phyloP scores from a whole-genome alignment of 2,329 filamentous ascomycete species.

The Mycosphaerella arachidis region DNA sequence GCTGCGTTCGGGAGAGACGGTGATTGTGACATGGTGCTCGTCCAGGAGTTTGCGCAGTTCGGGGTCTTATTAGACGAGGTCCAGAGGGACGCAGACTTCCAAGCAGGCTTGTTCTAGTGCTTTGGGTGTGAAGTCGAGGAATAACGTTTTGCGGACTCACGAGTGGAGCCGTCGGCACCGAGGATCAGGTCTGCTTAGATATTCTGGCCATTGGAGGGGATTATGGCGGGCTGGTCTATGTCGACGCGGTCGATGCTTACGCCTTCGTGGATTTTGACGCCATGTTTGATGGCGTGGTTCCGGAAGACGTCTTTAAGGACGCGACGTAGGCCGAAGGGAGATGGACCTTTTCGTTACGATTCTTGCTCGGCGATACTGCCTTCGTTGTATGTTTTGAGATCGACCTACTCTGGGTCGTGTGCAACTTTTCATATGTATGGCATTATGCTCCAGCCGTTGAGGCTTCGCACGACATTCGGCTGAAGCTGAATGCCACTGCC shows the following conservation, averaged over 20 bases:
- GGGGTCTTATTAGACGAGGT: neutral
- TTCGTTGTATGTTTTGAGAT: neutral
- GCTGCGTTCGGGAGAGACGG: neutral
- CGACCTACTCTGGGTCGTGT: neutral
- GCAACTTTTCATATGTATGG: neutral
- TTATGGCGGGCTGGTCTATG: neutral
- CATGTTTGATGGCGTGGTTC: neutral
- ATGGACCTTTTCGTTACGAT: neutral
- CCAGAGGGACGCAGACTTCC: slow-evolving; percentile 2
- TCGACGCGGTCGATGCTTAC: neutral
- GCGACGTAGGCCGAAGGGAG: neutral
- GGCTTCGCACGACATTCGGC: neutral
- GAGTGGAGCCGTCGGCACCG: slow-evolving; percentile 2
- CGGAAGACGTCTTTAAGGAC: slow-evolving; percentile 4
- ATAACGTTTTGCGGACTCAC: neutral
- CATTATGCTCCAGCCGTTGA: slow-evolving; percentile 1
- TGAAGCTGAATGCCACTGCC: slow-evolving; percentile 3
- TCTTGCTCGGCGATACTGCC: neutral
- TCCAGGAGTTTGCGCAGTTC: neutral
- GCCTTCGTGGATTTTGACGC: slow-evolving; percentile 1
- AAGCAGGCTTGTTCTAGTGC: neutral
- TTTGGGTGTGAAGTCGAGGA: slow-evolving; percentile 1
- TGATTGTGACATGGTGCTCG: neutral
- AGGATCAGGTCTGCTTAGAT: neutral
- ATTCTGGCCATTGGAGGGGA: neutral